Conservation (phyloP, 192 early-diverging fungal genomes). For the Mortierella hygrophila region DNA sequence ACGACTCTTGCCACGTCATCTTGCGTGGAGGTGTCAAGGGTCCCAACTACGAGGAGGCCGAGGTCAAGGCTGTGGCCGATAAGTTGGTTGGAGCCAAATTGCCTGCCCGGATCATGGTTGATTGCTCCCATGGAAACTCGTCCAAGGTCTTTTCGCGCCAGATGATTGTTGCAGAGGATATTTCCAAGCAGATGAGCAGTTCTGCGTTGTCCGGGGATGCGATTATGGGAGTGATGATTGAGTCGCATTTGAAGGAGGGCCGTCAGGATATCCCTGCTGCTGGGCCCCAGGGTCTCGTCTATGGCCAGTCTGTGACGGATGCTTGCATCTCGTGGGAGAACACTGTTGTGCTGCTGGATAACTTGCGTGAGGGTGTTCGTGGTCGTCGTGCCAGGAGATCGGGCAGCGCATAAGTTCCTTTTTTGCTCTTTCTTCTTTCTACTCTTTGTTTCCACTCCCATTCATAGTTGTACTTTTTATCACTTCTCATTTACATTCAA, state of each 20-base stretch:
- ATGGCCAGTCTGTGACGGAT: slow-evolving; percentile 94
- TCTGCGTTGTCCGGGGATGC: slow-evolving; percentile 74
- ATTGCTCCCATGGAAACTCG: slow-evolving; percentile 97
- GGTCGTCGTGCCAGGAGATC: slow-evolving; percentile 65
- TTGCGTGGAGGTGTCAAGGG: slow-evolving; percentile 88
- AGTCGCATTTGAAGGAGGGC: slow-evolving; percentile 92
- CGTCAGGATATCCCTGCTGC: slow-evolving; percentile 80
- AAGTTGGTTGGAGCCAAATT: slow-evolving; percentile 72
- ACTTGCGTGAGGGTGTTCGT: slow-evolving; percentile 79
- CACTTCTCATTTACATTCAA: background rate
- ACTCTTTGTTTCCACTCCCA: background rate
- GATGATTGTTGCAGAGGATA: slow-evolving; percentile 77
- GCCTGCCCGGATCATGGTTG: slow-evolving; percentile 85
- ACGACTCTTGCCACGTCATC: slow-evolving; percentile 94
- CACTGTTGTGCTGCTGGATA: slow-evolving; percentile 83
- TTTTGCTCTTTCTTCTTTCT: background rate
- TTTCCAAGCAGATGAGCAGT: slow-evolving; percentile 69
- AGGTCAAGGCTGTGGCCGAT: slow-evolving; percentile 69
- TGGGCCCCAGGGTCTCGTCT: slow-evolving; percentile 80
- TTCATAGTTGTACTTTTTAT: background rate
- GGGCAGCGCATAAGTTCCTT: slow-evolving; percentile 27
- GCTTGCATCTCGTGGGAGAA: slow-evolving; percentile 94
- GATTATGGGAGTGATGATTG: slow-evolving; percentile 97
- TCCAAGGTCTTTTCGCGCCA: slow-evolving; percentile 89
- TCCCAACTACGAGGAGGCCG: slow-evolving; percentile 89